phyloP scores from a whole-genome alignment of 2,329 filamentous ascomycete species.

The Talaromyces sp. region DNA sequence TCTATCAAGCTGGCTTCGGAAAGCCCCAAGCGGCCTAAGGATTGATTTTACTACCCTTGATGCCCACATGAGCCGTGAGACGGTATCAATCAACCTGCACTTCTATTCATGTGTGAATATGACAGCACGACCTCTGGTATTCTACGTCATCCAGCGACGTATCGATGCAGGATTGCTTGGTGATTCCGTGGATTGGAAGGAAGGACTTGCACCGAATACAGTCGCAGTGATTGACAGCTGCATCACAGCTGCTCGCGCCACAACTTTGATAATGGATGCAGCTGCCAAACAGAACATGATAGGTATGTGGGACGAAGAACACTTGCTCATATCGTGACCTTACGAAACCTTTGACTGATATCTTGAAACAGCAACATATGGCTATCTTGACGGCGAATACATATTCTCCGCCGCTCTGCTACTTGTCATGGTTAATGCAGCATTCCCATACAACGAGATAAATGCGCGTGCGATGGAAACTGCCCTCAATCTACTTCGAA shows the following conservation, averaged over 20 bases:
- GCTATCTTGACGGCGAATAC: constrained; percentile 62
- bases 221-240: constrained; percentile 57
- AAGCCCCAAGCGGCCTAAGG: constrained; percentile 52
- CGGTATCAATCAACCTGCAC: constrained; percentile 56
- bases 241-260: constrained; percentile 54
- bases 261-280: constrained; percentile 53
- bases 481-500: constrained; percentile 50
- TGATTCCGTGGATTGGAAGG: constrained; percentile 49
- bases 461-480: constrained; percentile 52
- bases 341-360: no score
- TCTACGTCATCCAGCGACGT: constrained; percentile 56
- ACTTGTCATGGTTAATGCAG: constrained; percentile 58
- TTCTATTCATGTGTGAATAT: constrained; percentile 63
- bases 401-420: constrained; percentile 58
- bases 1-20: constrained; percentile 54
- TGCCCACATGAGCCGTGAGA: constrained; percentile 50
- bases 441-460: constrained; percentile 51
- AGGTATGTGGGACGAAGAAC: constrained; percentile 36
- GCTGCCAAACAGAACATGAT: constrained; percentile 55
- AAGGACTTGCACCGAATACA: constrained; percentile 53
- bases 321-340: not conserved
- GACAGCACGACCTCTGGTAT: constrained; percentile 57
- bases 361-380: constrained; percentile 52
- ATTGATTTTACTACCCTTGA: constrained; percentile 53
- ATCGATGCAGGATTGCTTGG: constrained; percentile 41